These are phyloP conservation scores for Ambispora gerdemannii DNA, from an alignment of 192 early-diverging fungal species.

Conservation along the genomic window DNA sequence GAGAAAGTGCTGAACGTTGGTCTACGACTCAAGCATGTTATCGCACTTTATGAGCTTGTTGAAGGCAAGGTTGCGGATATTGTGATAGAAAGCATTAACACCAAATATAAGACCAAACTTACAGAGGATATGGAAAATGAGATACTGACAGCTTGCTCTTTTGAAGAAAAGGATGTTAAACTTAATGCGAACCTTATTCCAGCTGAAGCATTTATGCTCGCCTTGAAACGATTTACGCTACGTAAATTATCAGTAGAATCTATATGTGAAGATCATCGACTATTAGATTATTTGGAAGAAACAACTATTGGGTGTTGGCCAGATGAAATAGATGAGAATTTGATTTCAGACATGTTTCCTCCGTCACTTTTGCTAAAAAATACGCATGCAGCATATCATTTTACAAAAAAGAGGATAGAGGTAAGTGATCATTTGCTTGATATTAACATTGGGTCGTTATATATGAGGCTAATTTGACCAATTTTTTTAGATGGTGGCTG, in stretches of 20 bases:
- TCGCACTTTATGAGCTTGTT: slow-evolving; percentile 27
- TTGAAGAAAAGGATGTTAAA: background rate
- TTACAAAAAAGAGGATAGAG: background rate
- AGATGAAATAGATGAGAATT: background rate
- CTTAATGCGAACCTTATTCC: slow-evolving; percentile 6
- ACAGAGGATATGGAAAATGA: background rate
- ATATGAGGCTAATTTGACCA: no score
- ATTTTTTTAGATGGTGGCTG: no score
- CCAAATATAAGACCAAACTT: slow-evolving; percentile 5
- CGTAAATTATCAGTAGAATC: slow-evolving; percentile 6
- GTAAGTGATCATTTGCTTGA: slow-evolving; percentile 22
- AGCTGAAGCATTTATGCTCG: slow-evolving; percentile 11
- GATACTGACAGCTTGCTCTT: slow-evolving; percentile 1
- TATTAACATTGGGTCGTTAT: no score
- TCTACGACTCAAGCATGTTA: slow-evolving; percentile 23
- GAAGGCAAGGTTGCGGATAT: slow-evolving; percentile 27
- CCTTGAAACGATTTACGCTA: slow-evolving; percentile 29
- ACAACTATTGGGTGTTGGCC: slow-evolving; percentile 2
- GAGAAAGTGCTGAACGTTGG: background rate
- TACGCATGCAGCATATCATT: slow-evolving; percentile 13
- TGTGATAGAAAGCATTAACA: slow-evolving; percentile 1
- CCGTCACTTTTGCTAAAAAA: background rate
- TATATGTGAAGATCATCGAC: background rate
- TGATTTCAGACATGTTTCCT: slow-evolving; percentile 10
- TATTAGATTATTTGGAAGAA: slow-evolving; percentile 9